Conservation (phyloP, 2,329 filamentous ascomycete genomes). For the Ophiognomonia clavigignenti-juglandacearum region DNA sequence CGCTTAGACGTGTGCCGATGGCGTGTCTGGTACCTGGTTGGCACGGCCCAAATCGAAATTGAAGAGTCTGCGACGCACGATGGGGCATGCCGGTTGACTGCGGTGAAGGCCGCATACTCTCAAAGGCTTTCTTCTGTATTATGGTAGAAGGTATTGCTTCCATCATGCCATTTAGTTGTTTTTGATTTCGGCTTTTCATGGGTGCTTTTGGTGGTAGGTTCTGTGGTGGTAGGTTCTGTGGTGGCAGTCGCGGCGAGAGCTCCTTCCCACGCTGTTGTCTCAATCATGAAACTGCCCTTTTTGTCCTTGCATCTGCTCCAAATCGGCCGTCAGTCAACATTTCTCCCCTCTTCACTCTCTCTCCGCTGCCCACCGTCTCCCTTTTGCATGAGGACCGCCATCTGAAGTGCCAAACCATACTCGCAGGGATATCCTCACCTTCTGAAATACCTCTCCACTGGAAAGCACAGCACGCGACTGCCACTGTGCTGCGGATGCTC, state of each 20-base stretch:
- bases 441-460: constrained; percentile 55
- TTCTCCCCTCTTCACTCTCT: too few relatives aligned
- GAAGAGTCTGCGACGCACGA: too few relatives aligned
- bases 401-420: too few relatives aligned
- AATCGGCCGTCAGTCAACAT: not conserved
- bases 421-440: too few relatives aligned
- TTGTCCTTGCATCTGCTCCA: constrained; percentile 50
- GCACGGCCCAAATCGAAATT: too few relatives aligned
- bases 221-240: constrained; percentile 20
- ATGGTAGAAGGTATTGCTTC: constrained; percentile 22
- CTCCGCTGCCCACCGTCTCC: too few relatives aligned
- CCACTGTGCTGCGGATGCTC: constrained; percentile 39
- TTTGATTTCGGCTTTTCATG: constrained; percentile 19
- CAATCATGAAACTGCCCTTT: constrained; percentile 53
- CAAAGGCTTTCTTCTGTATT: not conserved
- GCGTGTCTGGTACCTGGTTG: too few relatives aligned
- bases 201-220: constrained; percentile 20
- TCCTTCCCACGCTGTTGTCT: constrained; percentile 60
- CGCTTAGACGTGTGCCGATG: too few relatives aligned
- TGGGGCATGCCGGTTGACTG: too few relatives aligned
- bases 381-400: too few relatives aligned
- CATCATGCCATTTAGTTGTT: constrained; percentile 30
- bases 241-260: constrained; percentile 18
- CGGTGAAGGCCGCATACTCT: not conserved
- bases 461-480: constrained; percentile 49